phyloP scores from a whole-genome alignment of 768 basidiomycete species.

The Coprinopsis cinerea region DNA sequence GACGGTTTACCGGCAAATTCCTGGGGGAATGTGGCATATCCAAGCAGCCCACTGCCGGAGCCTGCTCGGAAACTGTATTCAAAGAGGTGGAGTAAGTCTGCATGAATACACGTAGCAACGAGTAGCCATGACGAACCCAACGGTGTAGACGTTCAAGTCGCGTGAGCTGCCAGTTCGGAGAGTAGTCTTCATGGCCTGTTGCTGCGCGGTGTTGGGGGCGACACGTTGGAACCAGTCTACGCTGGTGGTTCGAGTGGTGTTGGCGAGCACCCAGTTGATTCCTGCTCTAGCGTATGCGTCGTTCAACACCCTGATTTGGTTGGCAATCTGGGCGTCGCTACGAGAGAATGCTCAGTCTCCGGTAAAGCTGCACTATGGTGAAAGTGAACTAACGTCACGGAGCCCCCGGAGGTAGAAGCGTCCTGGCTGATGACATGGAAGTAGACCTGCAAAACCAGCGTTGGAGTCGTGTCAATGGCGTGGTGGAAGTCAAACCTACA shows the following conservation, averaged over 20 bases:
- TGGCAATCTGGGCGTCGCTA: constrained; percentile 31
- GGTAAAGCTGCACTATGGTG: background rate
- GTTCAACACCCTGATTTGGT: constrained; percentile 38
- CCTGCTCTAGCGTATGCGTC: constrained; percentile 31
- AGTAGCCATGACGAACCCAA: constrained; percentile 30
- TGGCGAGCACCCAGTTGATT: constrained; percentile 34
- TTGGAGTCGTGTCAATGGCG: background rate
- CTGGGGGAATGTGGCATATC: constrained; percentile 50
- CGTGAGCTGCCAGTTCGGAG: constrained; percentile 35
- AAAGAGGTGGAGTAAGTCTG: constrained; percentile 7
- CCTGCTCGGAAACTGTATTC: constrained; percentile 31
- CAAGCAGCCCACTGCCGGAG: constrained; percentile 38
- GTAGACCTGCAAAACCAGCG: constrained; percentile 20
- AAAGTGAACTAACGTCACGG: constrained; percentile 30
- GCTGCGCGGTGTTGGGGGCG: constrained; percentile 27
- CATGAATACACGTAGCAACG: constrained; percentile 1
- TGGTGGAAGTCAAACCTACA: background rate
- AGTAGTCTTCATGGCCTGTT: constrained; percentile 43
- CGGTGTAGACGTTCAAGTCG: constrained; percentile 46
- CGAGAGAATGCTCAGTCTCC: background rate
- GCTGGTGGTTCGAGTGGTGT: constrained; percentile 37
- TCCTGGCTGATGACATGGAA: constrained; percentile 32
- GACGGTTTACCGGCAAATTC: constrained; percentile 30
- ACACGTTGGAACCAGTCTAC: constrained; percentile 43
- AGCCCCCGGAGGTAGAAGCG: constrained; percentile 29